phyloP scores from a whole-genome alignment of 2,329 filamentous ascomycete species.

The Alternaria solani region DNA sequence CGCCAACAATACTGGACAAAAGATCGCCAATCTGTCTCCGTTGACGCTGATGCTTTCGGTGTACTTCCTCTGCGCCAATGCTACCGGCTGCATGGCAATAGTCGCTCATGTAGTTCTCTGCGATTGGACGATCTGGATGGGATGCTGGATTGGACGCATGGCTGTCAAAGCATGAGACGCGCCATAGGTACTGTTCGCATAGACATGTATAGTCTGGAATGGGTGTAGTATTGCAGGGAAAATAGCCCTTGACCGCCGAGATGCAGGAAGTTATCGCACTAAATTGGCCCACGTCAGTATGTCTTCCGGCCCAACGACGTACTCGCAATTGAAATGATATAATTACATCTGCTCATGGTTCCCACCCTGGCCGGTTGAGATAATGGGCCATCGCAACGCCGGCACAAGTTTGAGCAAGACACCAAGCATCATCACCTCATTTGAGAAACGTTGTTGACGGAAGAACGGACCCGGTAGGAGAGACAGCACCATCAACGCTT shows the following conservation, averaged over 20 bases:
- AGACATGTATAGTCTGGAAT: slow-evolving; percentile 14
- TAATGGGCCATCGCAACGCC: slow-evolving; percentile 8
- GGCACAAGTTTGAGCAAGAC: slow-evolving; percentile 10
- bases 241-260: slow-evolving; percentile 12
- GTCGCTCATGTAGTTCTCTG: neutral
- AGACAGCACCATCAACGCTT: slow-evolving; percentile 1
- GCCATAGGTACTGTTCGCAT: slow-evolving; percentile 26
- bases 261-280: slow-evolving; percentile 17
- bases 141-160: slow-evolving; percentile 12
- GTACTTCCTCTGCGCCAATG: slow-evolving; percentile 3
- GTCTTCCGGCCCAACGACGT: neutral
- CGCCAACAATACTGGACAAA: slow-evolving; percentile 19
- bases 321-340: neutral
- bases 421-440: slow-evolving; percentile 12
- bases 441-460: slow-evolving; percentile 3
- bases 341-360: slow-evolving; percentile 12
- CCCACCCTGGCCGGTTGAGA: neutral
- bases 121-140: slow-evolving; percentile 2
- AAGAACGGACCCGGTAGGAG: slow-evolving; percentile 2
- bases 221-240: slow-evolving; percentile 8
- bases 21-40: slow-evolving; percentile 18
- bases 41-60: slow-evolving; percentile 11
- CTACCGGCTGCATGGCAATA: slow-evolving; percentile 20
- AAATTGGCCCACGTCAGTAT: neutral
- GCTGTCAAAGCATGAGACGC: slow-evolving; percentile 21